These are phyloP conservation scores for Nematocida sp. DNA, from an alignment of 371 early-diverging fungal species.

Conservation along the genomic window DNA sequence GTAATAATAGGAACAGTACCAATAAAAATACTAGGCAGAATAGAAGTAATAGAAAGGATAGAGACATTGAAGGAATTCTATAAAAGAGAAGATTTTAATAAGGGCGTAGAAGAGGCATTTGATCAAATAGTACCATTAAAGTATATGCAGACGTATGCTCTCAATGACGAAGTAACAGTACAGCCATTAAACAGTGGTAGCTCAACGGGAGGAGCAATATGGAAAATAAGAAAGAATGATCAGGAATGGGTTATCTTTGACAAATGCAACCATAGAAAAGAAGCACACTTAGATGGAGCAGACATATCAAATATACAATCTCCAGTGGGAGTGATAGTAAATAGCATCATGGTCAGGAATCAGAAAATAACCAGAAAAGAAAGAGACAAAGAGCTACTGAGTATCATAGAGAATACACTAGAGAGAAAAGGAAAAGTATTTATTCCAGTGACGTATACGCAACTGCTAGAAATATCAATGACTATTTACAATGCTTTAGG, in stretches of 20 bases:
- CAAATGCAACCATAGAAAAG: constrained; percentile 85
- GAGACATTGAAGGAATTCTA: constrained; percentile 69
- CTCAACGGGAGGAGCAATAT: constrained; percentile 87
- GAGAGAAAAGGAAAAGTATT: constrained; percentile 74
- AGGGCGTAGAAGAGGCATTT: constrained; percentile 75
- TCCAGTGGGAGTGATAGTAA: constrained; percentile 72
- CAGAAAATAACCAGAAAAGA: constrained; percentile 53
- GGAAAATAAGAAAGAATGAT: constrained; percentile 83
- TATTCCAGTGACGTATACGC: constrained; percentile 76
- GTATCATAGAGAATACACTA: constrained; percentile 67
- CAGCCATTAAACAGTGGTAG: constrained; percentile 87
- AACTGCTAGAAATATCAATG: constrained; percentile 80
- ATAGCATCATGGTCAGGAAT: constrained; percentile 71
- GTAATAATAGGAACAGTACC: constrained; percentile 84
- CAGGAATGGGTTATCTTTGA: constrained; percentile 87
- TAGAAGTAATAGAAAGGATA: constrained; percentile 70
- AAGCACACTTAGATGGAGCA: constrained; percentile 69
- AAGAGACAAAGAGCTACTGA: constrained; percentile 52
- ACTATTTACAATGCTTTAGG: constrained; percentile 77
- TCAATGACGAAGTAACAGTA: constrained; percentile 75
- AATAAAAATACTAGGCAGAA: constrained; percentile 79
- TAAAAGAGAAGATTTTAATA: constrained; percentile 67
- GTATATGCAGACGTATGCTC: constrained; percentile 79
- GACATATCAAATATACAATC: constrained; percentile 70
- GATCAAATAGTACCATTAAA: constrained; percentile 73